Evolutionary conservation across 2,329 filamentous ascomycete genomes (phyloP).

Genomic region (Arthrobotrys pseudoclavata): DNA sequence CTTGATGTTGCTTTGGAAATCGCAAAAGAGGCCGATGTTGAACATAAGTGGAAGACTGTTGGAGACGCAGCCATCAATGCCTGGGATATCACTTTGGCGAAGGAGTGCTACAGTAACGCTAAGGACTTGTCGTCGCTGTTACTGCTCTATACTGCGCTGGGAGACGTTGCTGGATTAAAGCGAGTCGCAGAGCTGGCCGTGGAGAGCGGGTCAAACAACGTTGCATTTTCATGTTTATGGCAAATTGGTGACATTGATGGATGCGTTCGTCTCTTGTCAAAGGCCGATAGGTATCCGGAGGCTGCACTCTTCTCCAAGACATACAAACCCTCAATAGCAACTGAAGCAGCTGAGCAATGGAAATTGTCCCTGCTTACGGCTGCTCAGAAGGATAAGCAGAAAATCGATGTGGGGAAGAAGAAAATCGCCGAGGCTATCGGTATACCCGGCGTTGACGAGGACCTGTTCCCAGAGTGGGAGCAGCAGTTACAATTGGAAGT

Average conservation of each 20-base stretch:
- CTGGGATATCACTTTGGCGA: constrained; percentile 89
- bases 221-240: constrained; percentile 93
- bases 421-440: constrained; percentile 87
- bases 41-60: constrained; percentile 98
- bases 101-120: constrained; percentile 91
- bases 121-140: constrained; percentile 91
- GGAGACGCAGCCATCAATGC: constrained; percentile 87
- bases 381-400: constrained; percentile 77
- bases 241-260: constrained; percentile 84
- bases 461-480: constrained; percentile 97
- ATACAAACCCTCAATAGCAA: constrained; percentile 85
- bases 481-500: constrained; percentile 86
- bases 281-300: constrained; percentile 84
- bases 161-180: constrained; percentile 80
- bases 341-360: constrained; percentile 80
- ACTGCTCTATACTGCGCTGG: constrained; percentile 87
- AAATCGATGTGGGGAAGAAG: constrained; percentile 70
- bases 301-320: constrained; percentile 94
- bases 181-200: constrained; percentile 81
- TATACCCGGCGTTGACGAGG: constrained; percentile 83
- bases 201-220: constrained; percentile 84
- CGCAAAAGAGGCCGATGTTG: constrained; percentile 83
- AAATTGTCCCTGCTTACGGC: constrained; percentile 75
- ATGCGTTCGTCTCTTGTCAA: constrained; percentile 82
- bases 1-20: constrained; percentile 88